Evolutionary conservation across 768 basidiomycete species (phyloP), one percentile per base, ranked within the genome.

Genomic region (Galerina sulciceps): DNA sequence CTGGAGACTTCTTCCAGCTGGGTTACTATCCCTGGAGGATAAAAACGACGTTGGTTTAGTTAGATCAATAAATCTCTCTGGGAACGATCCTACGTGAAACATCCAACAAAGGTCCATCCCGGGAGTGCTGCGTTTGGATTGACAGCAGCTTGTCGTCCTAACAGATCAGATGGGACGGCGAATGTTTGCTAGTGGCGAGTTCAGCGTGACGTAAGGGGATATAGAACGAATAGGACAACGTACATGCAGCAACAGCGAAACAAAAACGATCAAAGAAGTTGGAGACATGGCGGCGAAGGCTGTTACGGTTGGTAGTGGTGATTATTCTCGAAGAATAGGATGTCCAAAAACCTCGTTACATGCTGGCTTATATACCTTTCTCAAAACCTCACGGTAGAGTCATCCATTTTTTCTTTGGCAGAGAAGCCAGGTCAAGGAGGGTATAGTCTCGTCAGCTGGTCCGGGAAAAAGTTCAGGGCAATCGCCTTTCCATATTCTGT

Each of bases 1-100:
- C 13, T 60, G 56, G 22, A 69, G 49, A 17, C 65, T 66, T 13
- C 67, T 61, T 3, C 57, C 34, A 22, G 40, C 43, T 15, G 63
- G 56, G 13, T 42, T 59, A 14, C 41, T 35, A 54, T 69, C 67
- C 14, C 67, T 67, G 23, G 38, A 44, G 13, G 22, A 34, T 18
- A 15, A 20, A 13, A 23, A 37, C 40, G 55, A 37, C 18, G 38
- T 18, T 23, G 20, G 8, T 4, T 37, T 22, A 53, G 34, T 14
- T 5, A 11, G 5, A 8, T 3, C 18, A 40, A 31, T 11, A 14
- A 22, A n/a, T n/a, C n/a, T n/a, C n/a, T n/a, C n/a, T n/a, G n/a
- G n/a, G n/a, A n/a, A n/a, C n/a, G n/a, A n/a, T n/a, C n/a, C n/a
- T 17, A 53, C 57, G 43, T 46, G 43, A 46, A 58, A 34, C 51